phyloP scores from a whole-genome alignment of 345 rosid species.

The Euphorbia tirucalli region DNA sequence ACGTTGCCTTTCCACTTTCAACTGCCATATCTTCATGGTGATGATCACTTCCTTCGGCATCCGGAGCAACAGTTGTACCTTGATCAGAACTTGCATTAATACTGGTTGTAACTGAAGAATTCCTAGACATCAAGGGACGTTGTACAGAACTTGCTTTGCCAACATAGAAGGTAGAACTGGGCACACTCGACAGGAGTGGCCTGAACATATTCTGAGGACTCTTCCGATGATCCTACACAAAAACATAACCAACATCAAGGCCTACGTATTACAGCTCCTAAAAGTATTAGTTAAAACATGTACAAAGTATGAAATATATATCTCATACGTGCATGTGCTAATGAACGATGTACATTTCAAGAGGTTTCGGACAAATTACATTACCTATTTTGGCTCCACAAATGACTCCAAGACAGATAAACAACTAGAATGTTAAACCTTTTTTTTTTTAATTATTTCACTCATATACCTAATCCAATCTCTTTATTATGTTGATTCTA shows the following conservation, averaged over 20 bases:
- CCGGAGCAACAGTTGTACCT: conserved; percentile 46
- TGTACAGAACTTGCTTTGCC: conserved; percentile 64
- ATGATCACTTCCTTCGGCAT: conserved; percentile 51
- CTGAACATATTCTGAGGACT: conserved; percentile 97
- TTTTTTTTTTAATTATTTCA: not conserved
- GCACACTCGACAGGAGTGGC: conserved; percentile 95
- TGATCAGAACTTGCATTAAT: conserved; percentile 68
- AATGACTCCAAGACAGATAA: not conserved
- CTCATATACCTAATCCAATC: not conserved
- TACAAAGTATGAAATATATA: not conserved
- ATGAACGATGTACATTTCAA: not conserved
- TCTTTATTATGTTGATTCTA: not conserved
- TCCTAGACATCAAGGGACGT: conserved; percentile 56
- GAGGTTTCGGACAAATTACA: not conserved
- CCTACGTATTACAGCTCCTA: conserved; percentile 13
- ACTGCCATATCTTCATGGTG: conserved; percentile 37
- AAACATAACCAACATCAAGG: conserved; percentile 19
- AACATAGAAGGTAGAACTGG: conserved; percentile 73
- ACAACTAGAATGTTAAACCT: not conserved
- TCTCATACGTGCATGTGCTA: not conserved
- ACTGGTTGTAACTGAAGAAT: conserved; percentile 69
- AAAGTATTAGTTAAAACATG: not conserved
- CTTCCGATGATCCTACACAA: conserved; percentile 76
- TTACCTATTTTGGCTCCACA: not conserved
- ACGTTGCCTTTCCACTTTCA: conserved; percentile 39